Evolutionary conservation across 805 yeast genomes (phyloP).

Genomic region (Yamadazyma sp.): DNA sequence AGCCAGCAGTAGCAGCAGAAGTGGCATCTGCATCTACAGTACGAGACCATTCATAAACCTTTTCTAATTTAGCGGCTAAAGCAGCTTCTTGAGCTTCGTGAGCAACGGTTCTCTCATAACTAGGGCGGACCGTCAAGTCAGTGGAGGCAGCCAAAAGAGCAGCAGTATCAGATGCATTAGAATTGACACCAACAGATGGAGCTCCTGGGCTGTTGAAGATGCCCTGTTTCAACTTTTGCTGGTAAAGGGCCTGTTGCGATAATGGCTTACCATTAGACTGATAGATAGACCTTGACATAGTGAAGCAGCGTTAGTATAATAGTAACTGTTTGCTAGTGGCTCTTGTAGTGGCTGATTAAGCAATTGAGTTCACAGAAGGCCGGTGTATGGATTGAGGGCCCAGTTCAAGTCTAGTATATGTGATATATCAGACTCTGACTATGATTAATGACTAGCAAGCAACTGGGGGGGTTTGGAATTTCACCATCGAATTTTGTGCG

Average conservation of each 20-base stretch:
- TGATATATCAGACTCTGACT: too few species aligned
- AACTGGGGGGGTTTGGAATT: slow-evolving; percentile 9
- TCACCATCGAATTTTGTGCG: slow-evolving; percentile 6
- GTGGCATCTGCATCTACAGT: slow-evolving; percentile 47
- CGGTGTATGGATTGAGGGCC: too few species aligned
- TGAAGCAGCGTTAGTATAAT: too few species aligned
- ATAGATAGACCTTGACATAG: slow-evolving; percentile 50
- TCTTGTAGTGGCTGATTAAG: not conserved
- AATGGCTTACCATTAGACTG: slow-evolving; percentile 70
- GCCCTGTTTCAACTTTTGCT: slow-evolving; percentile 71
- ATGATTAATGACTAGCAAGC: slow-evolving; percentile 3
- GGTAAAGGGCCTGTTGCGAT: slow-evolving; percentile 72
- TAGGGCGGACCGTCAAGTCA: slow-evolving; percentile 59
- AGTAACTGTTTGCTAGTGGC: too few species aligned
- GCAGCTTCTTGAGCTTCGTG: slow-evolving; percentile 70
- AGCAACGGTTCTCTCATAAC: slow-evolving; percentile 59
- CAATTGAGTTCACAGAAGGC: not conserved
- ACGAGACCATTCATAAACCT: slow-evolving; percentile 51
- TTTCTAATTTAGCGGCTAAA: slow-evolving; percentile 40
- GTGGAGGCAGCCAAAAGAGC: slow-evolving; percentile 72
- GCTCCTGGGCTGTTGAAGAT: slow-evolving; percentile 51
- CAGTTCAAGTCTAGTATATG: too few species aligned
- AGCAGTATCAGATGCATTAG: slow-evolving; percentile 72
- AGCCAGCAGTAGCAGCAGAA: slow-evolving; percentile 45
- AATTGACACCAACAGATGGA: slow-evolving; percentile 59